Base-by-base conservation (phyloP, 345 rosid species). In the Luvunga scandens region DNA sequence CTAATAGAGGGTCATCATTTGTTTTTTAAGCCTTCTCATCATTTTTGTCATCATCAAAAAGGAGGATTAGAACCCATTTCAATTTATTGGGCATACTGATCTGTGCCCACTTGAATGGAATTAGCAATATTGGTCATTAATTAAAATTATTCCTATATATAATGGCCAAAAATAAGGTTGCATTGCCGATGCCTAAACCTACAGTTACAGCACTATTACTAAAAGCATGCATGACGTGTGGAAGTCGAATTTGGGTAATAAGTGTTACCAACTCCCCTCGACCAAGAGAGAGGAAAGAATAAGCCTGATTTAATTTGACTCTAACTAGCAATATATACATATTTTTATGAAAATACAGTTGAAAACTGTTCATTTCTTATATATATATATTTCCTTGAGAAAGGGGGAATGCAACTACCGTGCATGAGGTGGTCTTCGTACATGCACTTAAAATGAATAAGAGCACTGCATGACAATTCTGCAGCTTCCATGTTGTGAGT, bases 291-390 rank as follows among this genome's bases (percentile, higher is more conserved):
- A n/a, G n/a, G n/a, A 24, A 9, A 73, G 21, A 14, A 62, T 24
- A 6, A 59, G 33, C 24, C 36, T 73, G 76, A 73, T 73, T 25
- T 27, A 55, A 25, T 60, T 73, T 61, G 67, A 73, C 38, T 39
- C 25, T n/a, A 38, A 60, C 22, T 5, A 10, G 3, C 13, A 2
- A 42, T 9, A 0, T 39, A 42, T 42, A 42, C 12, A 42, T 42
- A 42, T 42, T 9, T 42, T 8, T 42, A 42, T 7, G 38, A 34
- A 34, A 34, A 38, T 38, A 9, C 10, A 38, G 38, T 42, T 42
- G 48, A 42, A 42, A 42, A 42, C 1, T 42, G 14, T 42, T 10
- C 21, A 53, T 4, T 19, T 4, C 0, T 21, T 30, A 6, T 30
- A 4, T 4, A 5, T 25, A 8, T 55, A 6, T 31, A 19, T 53